A percentile compares a stretch with the other conserved stretches of the same genome.
phyloP scores from a whole-genome alignment of 805 yeast species.

The Pichia nakasei region DNA sequence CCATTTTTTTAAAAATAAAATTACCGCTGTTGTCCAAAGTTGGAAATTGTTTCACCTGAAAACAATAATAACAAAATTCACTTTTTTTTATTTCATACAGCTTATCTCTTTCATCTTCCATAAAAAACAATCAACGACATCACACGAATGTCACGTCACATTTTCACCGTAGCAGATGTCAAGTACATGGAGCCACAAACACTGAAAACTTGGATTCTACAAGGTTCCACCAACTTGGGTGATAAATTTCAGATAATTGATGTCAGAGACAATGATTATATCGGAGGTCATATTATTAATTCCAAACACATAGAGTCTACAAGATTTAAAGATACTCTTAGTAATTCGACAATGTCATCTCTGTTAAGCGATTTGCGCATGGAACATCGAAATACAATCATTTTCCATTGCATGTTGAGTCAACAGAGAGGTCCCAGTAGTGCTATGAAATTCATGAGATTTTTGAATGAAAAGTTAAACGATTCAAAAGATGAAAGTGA shows the following conservation, averaged over 20 bases:
- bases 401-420: constrained; percentile 86
- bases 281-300: constrained; percentile 64
- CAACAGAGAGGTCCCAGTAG: constrained; percentile 91
- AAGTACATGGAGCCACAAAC: constrained; percentile 38
- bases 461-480: constrained; percentile 27
- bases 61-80: no score
- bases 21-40: no score
- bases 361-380: constrained; percentile 26
- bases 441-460: constrained; percentile 52
- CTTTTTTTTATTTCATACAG: not conserved
- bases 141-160: not conserved
- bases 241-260: constrained; percentile 56
- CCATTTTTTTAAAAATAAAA: no score
- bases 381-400: constrained; percentile 37
- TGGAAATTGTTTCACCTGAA: no score
- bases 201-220: constrained; percentile 37
- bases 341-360: constrained; percentile 19
- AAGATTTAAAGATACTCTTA: constrained; percentile 30
- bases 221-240: constrained; percentile 30
- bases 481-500: constrained; percentile 15
- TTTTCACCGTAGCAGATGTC: constrained; percentile 31
- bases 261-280: constrained; percentile 74
- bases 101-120: no score
- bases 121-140: no score
- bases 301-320: constrained; percentile 50